Conservation (phyloP, 805 yeast species). For the Myxozyma mucilagina region DNA sequence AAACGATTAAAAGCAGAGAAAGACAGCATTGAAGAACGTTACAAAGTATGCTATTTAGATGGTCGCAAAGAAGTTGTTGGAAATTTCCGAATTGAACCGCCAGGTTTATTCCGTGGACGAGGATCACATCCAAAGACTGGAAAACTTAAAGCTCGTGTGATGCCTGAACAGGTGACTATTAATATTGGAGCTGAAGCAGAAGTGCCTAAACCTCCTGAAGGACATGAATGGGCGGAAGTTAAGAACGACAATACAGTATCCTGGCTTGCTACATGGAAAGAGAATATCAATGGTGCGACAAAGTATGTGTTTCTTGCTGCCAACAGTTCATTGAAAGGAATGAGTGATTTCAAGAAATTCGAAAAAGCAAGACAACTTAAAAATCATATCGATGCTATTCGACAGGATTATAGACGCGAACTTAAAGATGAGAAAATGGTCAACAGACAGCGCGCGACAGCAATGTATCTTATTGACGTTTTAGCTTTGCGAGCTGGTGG, state of each 20-base stretch:
- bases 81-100: constrained; percentile 92
- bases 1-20: constrained; percentile 68
- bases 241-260: constrained; percentile 86
- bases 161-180: constrained; percentile 84
- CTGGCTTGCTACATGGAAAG: constrained; percentile 98
- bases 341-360: constrained; percentile 85
- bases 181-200: constrained; percentile 72
- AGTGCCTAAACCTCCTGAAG: constrained; percentile 80
- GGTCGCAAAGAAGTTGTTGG: constrained; percentile 93
- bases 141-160: constrained; percentile 78
- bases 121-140: constrained; percentile 98
- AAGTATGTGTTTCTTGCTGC: constrained; percentile 93
- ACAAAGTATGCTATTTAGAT: constrained; percentile 73
- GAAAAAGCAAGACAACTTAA: constrained; percentile 89
- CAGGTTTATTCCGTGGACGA: constrained; percentile 92
- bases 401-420: constrained; percentile 70
- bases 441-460: constrained; percentile 89
- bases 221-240: constrained; percentile 88
- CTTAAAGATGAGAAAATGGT: constrained; percentile 75
- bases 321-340: constrained; percentile 85
- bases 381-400: constrained; percentile 65
- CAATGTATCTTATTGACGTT: constrained; percentile 86
- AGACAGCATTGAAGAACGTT: constrained; percentile 77
- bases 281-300: constrained; percentile 77
- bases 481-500: constrained; percentile 98